Evolutionary conservation across 495 filamentous ascomycete genomes (phyloP), one percentile per base, ranked within the genome.

Genomic region (Neurospora sp.): DNA sequence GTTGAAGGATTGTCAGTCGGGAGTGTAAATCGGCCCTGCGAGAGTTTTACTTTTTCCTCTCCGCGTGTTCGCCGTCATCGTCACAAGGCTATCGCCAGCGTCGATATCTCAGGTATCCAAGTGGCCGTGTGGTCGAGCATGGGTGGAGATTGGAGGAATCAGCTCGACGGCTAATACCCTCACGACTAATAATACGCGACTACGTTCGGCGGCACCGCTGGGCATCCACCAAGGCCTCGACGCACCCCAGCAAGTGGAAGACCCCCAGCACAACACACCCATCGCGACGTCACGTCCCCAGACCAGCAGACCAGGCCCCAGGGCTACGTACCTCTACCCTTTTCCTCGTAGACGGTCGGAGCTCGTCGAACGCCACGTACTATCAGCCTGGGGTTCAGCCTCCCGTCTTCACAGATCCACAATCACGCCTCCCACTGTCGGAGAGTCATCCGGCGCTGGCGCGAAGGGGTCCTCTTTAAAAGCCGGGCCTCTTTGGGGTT

Each of bases 391-490:
- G 72, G 68, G 74, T 70, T 65, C 73, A 74, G 73, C 53, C 70
- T 74, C 53, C 73, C 61, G 53, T 53, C 22, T 71, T 73, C 73
- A 74, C 2, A 75, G 77, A 78, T 78, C 78, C 71, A 70, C 72
- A 73, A 17, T 40, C 70, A 68, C 77, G 73, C 59, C 74, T 40
- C 73, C 48, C 45, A 40, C 53, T 70, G 71, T 78, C 73, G 70
- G 73, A 42, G 74, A 72, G 42, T 70, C 76, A 76, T 76, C 77
- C 74, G 69, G 76, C 73, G 22, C 73, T 73, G 72, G 71, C 48
- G 71, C 71, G 68, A 70, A 71, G 65, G 74, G 75, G 71, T 73
- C 73, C 61, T 70, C 74, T 73, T 73, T 70, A 59, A 72, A 72
- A 40, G 59, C 35, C 35, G 35, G 35, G 35, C 69, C 27, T 72